Evolutionary conservation across 164 flowering plant species (phyloP).

Genomic region (Chimonanthus praecox): DNA sequence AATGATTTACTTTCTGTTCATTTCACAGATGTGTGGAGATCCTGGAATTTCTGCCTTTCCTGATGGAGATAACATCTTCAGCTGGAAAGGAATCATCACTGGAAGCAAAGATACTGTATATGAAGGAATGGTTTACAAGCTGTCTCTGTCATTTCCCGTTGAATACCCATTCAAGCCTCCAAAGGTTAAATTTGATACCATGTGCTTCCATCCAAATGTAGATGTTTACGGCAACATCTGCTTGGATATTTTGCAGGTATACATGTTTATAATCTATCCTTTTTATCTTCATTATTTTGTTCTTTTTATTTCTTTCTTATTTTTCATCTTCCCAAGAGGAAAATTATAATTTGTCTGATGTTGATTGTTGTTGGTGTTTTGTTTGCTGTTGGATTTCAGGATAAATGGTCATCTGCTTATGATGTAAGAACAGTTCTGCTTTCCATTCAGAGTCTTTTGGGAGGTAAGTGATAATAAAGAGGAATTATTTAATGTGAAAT

Average conservation of each 20-base stretch:
- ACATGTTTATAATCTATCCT: not conserved
- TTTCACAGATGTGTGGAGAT: constrained; percentile 79
- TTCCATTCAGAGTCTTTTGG: constrained; percentile 86
- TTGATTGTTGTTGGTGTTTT: not conserved
- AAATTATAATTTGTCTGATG: not conserved
- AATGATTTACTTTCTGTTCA: not conserved
- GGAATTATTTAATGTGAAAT: no score
- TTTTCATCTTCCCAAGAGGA: not conserved
- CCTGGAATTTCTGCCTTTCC: constrained; percentile 87
- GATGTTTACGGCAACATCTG: constrained; percentile 84
- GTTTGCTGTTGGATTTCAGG: constrained; percentile 33
- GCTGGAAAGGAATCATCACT: constrained; percentile 89
- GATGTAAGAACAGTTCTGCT: constrained; percentile 82
- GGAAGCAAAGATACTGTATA: constrained; percentile 94
- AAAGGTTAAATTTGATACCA: constrained; percentile 81
- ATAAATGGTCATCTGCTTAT: constrained; percentile 98
- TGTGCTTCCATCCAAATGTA: constrained; percentile 90
- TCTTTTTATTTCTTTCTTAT: not conserved
- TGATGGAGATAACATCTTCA: constrained; percentile 88
- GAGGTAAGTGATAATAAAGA: constrained; percentile 28
- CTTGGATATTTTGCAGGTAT: constrained; percentile 91
- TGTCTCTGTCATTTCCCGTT: constrained; percentile 57
- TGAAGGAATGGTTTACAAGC: constrained; percentile 86
- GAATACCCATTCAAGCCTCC: constrained; percentile 97
- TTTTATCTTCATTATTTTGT: no score